phyloP scores from a whole-genome alignment of 2,329 filamentous ascomycete species.

The Cladosporium halotolerans region DNA sequence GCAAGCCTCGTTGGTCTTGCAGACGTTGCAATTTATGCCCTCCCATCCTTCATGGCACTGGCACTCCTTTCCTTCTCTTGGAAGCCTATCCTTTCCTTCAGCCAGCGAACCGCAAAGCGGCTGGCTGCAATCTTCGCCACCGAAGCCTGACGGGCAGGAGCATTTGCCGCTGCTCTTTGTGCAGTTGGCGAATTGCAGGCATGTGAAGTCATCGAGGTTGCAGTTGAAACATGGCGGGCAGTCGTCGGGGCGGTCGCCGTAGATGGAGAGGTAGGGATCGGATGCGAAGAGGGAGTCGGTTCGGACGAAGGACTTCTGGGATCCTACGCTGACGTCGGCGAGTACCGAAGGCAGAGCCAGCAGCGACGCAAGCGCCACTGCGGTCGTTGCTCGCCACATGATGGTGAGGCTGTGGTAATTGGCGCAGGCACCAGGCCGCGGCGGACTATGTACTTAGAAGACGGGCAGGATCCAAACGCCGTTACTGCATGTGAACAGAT shows the following conservation, averaged over 20 bases:
- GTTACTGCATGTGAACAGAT: not conserved
- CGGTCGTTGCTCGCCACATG: constrained; percentile 23
- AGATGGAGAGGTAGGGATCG: constrained; percentile 48
- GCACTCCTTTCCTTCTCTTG: constrained; percentile 66
- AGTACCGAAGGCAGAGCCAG: constrained; percentile 18
- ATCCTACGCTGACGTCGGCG: constrained; percentile 12
- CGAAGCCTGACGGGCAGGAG: constrained; percentile 84
- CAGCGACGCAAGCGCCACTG: constrained; percentile 18
- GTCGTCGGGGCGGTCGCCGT: constrained; percentile 66
- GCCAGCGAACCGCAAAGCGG: constrained; percentile 87
- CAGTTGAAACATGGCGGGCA: constrained; percentile 97
- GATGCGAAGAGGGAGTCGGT: constrained; percentile 10
- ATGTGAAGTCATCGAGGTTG: constrained; percentile 84
- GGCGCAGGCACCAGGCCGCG: constrained; percentile 6
- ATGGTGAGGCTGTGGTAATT: constrained; percentile 4
- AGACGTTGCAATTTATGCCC: constrained; percentile 96
- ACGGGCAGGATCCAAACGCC: not conserved
- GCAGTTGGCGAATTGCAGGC: constrained; percentile 83
- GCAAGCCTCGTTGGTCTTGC: constrained; percentile 74
- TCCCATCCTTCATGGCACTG: constrained; percentile 89
- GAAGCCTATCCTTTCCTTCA: constrained; percentile 70
- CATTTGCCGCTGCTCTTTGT: constrained; percentile 90
- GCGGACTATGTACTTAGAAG: not conserved
- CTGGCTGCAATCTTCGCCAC: constrained; percentile 84
- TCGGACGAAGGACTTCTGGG: constrained; percentile 8